A percentile compares a stretch with the other conserved stretches of the same genome.
phyloP scores from a whole-genome alignment of 1,139 yeast genomes.

The Sugiyamaella xylanicola region DNA sequence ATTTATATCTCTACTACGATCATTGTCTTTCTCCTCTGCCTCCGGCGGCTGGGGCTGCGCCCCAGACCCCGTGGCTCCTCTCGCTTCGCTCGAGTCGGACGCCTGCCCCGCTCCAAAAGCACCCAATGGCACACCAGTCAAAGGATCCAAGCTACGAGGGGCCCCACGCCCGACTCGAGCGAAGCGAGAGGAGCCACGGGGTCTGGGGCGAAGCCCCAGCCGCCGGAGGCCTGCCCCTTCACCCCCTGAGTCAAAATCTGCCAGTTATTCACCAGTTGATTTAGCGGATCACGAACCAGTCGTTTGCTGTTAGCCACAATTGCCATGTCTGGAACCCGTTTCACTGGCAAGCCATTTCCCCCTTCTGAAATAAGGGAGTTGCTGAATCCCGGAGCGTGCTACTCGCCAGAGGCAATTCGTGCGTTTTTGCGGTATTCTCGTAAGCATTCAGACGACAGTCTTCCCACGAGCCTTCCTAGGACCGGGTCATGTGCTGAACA shows the following conservation, averaged over 20 bases:
- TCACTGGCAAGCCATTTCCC: background rate
- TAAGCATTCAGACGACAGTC: constrained; percentile 34
- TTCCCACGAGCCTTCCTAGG: constrained; percentile 33
- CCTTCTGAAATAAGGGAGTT: constrained; percentile 25
- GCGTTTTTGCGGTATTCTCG: constrained; percentile 36
- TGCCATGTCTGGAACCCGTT: background rate
- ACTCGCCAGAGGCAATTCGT: constrained; percentile 32
- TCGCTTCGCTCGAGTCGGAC: background rate
- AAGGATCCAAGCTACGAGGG: background rate
- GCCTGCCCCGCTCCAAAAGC: no score
- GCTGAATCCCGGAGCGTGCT: constrained; percentile 33
- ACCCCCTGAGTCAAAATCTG: background rate
- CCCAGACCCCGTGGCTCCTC: background rate
- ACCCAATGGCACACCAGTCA: no score
- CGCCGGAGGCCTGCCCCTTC: background rate
- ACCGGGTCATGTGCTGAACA: constrained; percentile 37
- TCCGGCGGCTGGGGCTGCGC: background rate
- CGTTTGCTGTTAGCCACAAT: no score
- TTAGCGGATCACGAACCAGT: background rate
- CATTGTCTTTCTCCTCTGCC: background rate
- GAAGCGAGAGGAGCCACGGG: background rate
- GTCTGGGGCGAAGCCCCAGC: background rate
- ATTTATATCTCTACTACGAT: background rate
- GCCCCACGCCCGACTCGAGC: background rate
- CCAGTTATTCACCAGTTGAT: background rate